Percentiles rank a stretch among this genome's conserved stretches.
These are phyloP conservation scores for Pyrenochaeta sp. DNA, from an alignment of 2,329 filamentous ascomycete species.

Conservation along the genomic window DNA sequence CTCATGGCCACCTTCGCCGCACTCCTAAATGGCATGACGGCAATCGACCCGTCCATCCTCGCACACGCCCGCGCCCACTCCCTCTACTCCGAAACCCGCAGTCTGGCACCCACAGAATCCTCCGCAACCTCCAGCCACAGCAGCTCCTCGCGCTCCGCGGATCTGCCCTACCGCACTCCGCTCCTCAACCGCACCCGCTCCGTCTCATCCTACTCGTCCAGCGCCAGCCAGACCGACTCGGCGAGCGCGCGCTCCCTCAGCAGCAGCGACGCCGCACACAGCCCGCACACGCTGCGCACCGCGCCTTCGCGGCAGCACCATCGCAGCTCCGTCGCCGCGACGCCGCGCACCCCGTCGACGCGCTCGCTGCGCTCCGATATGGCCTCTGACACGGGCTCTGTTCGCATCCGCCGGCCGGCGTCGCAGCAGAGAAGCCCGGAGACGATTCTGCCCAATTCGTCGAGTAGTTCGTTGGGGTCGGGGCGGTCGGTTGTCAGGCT, in stretches of 20 bases:
- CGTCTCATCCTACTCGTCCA: slow-evolving; percentile 27
- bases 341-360: slow-evolving; percentile 33
- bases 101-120: slow-evolving; percentile 42
- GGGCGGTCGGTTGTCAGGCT: slow-evolving; percentile 37
- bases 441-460: slow-evolving; percentile 41
- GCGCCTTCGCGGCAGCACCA: slow-evolving; percentile 36
- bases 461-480: slow-evolving; percentile 38
- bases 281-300: slow-evolving; percentile 40
- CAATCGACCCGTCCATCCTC: slow-evolving; percentile 64
- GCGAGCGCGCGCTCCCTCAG: too few relatives aligned
- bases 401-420: slow-evolving; percentile 24
- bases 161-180: slow-evolving; percentile 36
- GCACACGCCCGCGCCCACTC: slow-evolving; percentile 47
- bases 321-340: slow-evolving; percentile 27
- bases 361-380: slow-evolving; percentile 26
- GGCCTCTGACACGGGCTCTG: slow-evolving; percentile 34
- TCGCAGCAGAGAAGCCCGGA: slow-evolving; percentile 34
- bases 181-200: slow-evolving; percentile 31
- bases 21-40: slow-evolving; percentile 77
- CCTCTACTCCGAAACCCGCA: slow-evolving; percentile 37
- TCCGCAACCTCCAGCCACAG: slow-evolving; percentile 19
- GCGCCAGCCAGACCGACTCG: slow-evolving; percentile 13
- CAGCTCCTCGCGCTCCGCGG: slow-evolving; percentile 32
- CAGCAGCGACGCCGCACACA: slow-evolving; percentile 20
- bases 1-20: slow-evolving; percentile 88